These are phyloP conservation scores for Strobilomyces dryophilus DNA, from an alignment of 768 basidiomycete species.

Conservation along the genomic window DNA sequence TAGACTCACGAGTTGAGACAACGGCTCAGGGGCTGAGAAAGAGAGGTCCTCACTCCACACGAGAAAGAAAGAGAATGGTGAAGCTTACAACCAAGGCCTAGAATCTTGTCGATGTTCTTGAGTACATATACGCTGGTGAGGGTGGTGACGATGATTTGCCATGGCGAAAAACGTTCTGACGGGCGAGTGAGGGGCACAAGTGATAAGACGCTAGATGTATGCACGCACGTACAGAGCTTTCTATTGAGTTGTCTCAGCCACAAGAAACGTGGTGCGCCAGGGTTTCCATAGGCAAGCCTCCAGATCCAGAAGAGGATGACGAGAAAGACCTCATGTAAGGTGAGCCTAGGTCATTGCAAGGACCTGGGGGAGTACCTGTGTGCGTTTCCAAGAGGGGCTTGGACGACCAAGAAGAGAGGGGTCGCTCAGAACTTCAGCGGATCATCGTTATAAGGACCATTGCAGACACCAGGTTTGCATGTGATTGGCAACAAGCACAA, in stretches of 20 bases:
- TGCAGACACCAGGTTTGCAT: constrained; percentile 19
- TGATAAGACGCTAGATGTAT: background rate
- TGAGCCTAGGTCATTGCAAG: background rate
- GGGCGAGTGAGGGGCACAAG: background rate
- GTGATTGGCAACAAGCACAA: constrained; percentile 22
- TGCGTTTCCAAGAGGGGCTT: constrained; percentile 83
- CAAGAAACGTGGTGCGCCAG: constrained; percentile 60
- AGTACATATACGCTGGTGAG: constrained; percentile 81
- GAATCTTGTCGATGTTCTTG: constrained; percentile 78
- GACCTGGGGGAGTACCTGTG: constrained; percentile 48
- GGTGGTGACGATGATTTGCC: constrained; percentile 87
- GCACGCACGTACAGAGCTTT: constrained; percentile 52
- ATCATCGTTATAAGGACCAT: constrained; percentile 7
- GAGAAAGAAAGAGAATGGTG: background rate
- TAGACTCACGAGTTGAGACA: constrained; percentile 73
- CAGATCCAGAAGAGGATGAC: constrained; percentile 92
- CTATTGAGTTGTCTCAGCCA: constrained; percentile 60
- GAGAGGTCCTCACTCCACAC: background rate
- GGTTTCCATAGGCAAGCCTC: constrained; percentile 64
- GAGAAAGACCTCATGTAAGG: constrained; percentile 65
- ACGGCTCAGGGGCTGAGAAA: constrained; percentile 80
- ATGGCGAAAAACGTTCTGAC: constrained; percentile 85
- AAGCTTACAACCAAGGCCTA: constrained; percentile 68
- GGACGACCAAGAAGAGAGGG: constrained; percentile 68
- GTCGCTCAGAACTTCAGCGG: background rate